Conservation (phyloP, 2,329 filamentous ascomycete species). For the Aspergillus pseudotamarii region DNA sequence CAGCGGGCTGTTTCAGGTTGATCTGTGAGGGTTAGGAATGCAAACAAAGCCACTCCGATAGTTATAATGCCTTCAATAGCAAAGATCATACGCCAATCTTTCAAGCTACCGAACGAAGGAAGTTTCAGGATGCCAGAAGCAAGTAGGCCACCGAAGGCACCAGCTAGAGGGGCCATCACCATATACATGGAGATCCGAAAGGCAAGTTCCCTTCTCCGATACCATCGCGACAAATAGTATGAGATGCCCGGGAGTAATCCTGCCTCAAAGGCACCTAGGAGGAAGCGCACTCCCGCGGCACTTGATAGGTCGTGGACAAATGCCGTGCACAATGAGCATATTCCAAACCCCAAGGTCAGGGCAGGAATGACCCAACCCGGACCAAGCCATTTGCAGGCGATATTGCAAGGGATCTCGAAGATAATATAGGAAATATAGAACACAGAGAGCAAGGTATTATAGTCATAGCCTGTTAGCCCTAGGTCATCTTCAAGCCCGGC, state of each 20-base stretch:
- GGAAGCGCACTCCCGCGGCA: constrained; percentile 65
- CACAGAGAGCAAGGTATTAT: constrained; percentile 67
- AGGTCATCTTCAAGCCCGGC: constrained; percentile 68
- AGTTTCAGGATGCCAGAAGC: constrained; percentile 66
- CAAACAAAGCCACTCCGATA: constrained; percentile 58
- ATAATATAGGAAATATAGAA: constrained; percentile 76
- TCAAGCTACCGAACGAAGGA: constrained; percentile 58
- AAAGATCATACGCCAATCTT: constrained; percentile 71
- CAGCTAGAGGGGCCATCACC: constrained; percentile 70
- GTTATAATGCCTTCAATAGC: constrained; percentile 71
- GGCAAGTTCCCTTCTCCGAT: constrained; percentile 67
- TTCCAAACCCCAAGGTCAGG: constrained; percentile 65
- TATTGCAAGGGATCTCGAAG: constrained; percentile 70
- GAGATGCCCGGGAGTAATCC: constrained; percentile 75
- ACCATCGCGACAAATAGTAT: constrained; percentile 74
- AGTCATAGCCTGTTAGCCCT: constrained; percentile 63
- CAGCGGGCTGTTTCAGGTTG: constrained; percentile 68
- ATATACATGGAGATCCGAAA: constrained; percentile 71
- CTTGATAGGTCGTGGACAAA: constrained; percentile 61
- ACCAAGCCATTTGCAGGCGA: constrained; percentile 69
- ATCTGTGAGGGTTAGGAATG: constrained; percentile 68
- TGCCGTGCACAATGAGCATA: constrained; percentile 65
- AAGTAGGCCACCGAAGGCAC: constrained; percentile 71
- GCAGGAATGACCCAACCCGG: constrained; percentile 72
- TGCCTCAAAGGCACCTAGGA: constrained; percentile 71